phyloP scores from a whole-genome alignment of 192 early-diverging fungal species.

The Linnemannia schmuckeri region DNA sequence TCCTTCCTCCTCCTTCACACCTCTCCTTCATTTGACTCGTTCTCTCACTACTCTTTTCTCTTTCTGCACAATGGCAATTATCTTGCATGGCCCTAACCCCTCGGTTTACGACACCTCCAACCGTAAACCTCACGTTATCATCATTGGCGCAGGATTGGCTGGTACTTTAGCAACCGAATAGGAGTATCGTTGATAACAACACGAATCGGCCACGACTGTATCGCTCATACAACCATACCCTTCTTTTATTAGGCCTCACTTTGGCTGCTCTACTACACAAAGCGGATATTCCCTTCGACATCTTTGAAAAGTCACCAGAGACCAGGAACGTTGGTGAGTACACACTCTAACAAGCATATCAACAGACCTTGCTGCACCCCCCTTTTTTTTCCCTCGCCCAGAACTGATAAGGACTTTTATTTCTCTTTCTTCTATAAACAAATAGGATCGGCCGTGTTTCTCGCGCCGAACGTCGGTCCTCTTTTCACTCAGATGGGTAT shows the following conservation, averaged over 20 bases:
- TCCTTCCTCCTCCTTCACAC: no score
- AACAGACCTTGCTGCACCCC: no score
- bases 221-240: not conserved
- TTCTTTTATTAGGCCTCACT: not conserved
- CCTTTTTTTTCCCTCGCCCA: no score
- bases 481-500: conserved; percentile 14
- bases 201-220: not conserved
- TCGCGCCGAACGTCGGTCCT: conserved; percentile 2
- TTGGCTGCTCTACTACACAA: not conserved
- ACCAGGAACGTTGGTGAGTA: not conserved
- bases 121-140: not conserved
- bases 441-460: not conserved
- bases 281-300: not conserved
- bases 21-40: no score
- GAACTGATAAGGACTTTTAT: no score
- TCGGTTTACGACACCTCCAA: not conserved
- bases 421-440: not conserved
- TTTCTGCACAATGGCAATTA: not conserved
- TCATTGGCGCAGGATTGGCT: not conserved
- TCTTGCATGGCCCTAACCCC: not conserved
- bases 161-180: not conserved
- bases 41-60: no score
- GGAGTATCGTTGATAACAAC: not conserved
- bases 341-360: not conserved
- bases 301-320: not conserved